These are phyloP conservation scores for Leccinum subgranulosum DNA, from an alignment of 768 basidiomycete species.

Conservation along the genomic window DNA sequence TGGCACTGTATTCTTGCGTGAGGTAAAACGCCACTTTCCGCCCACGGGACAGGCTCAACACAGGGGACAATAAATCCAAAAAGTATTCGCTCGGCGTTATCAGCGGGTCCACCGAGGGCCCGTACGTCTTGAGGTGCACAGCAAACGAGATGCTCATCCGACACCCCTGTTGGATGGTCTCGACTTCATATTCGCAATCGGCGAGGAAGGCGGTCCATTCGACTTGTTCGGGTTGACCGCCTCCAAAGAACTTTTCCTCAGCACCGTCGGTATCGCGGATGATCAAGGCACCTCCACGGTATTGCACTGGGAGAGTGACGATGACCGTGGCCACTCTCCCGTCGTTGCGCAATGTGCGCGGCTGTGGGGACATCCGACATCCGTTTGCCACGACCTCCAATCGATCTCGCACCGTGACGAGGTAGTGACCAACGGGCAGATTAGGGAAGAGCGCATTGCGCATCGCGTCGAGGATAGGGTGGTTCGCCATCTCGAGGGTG, in stretches of 20 bases:
- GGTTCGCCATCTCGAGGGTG: constrained; percentile 76
- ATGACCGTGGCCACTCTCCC: constrained; percentile 70
- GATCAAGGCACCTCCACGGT: constrained; percentile 64
- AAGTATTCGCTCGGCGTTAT: constrained; percentile 72
- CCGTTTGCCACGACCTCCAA: constrained; percentile 67
- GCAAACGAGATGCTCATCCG: constrained; percentile 69
- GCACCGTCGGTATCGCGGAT: constrained; percentile 53
- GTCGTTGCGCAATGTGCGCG: constrained; percentile 54
- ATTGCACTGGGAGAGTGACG: constrained; percentile 71
- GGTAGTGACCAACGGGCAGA: constrained; percentile 64
- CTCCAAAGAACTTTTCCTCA: constrained; percentile 61
- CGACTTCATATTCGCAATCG: constrained; percentile 74
- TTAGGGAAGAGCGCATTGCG: constrained; percentile 70
- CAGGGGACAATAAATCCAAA: constrained; percentile 66
- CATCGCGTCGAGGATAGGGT: constrained; percentile 77
- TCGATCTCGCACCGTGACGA: constrained; percentile 64
- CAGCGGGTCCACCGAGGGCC: constrained; percentile 59
- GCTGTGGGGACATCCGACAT: constrained; percentile 54
- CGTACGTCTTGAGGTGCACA: constrained; percentile 67
- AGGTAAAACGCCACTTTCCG: constrained; percentile 72
- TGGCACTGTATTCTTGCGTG: constrained; percentile 62
- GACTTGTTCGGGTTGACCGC: constrained; percentile 61
- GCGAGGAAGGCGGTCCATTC: constrained; percentile 78
- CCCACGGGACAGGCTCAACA: constrained; percentile 70
- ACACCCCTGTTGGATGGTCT: constrained; percentile 67